These are phyloP conservation scores for Fusarium bulbicola DNA, from an alignment of 2,329 filamentous ascomycete species.

Conservation along the genomic window DNA sequence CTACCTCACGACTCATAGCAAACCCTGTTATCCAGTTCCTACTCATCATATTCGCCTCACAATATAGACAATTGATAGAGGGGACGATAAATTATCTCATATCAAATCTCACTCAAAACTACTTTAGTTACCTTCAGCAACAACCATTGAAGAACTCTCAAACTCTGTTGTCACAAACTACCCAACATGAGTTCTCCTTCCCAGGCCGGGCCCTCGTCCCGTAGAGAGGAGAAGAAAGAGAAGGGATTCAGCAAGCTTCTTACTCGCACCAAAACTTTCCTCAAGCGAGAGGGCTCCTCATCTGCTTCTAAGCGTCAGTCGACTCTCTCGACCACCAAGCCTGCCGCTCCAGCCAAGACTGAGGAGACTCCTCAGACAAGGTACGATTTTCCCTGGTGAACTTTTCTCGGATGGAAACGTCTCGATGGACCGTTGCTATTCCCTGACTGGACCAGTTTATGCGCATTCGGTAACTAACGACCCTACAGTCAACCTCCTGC, in stretches of 20 bases:
- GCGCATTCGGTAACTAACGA: conserved; percentile 9
- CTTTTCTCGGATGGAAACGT: background rate
- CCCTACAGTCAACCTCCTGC: conserved; percentile 27
- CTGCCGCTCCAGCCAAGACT: conserved; percentile 29
- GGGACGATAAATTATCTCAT: background rate
- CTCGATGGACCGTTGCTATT: background rate
- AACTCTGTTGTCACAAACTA: background rate
- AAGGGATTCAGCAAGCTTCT: conserved; percentile 59
- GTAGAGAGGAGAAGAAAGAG: conserved; percentile 52
- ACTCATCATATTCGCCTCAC: conserved; percentile 11
- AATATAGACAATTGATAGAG: background rate
- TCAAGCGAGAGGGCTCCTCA: conserved; percentile 51
- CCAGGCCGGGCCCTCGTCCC: conserved; percentile 48
- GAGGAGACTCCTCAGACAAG: conserved; percentile 39
- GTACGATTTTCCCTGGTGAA: conserved; percentile 32
- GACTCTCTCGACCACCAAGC: conserved; percentile 31
- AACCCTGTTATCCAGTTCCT: background rate
- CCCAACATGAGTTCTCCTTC: conserved; percentile 55
- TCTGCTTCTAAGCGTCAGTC: conserved; percentile 43
- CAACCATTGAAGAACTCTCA: background rate
- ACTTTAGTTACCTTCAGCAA: background rate
- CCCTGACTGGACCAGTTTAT: background rate
- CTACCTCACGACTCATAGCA: conserved; percentile 5
- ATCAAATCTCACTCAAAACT: background rate
- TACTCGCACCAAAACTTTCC: conserved; percentile 60